Conservation (phyloP, 805 yeast genomes). For the Suhomyces pyralidae region DNA sequence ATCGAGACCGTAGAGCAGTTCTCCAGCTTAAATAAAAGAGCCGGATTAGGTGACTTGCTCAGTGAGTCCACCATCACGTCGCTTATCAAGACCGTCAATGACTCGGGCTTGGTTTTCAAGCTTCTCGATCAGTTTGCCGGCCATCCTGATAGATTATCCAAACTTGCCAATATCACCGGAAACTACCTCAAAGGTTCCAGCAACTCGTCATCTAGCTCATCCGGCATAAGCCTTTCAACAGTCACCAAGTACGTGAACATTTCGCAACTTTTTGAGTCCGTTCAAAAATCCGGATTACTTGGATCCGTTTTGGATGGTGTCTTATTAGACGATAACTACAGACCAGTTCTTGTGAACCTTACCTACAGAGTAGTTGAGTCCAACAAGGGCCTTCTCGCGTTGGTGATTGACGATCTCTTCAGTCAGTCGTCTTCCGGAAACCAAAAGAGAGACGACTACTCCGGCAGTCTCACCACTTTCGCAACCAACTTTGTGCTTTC, state of each 20-base stretch:
- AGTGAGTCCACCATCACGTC: slow-evolving; percentile 20
- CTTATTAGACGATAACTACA: slow-evolving; percentile 30
- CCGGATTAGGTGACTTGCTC: background rate
- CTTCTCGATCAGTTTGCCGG: slow-evolving; percentile 36
- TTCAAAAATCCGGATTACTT: slow-evolving; percentile 34
- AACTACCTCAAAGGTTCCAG: slow-evolving; percentile 10
- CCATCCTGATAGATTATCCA: slow-evolving; percentile 23
- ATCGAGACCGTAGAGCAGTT: background rate
- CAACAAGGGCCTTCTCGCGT: slow-evolving; percentile 25
- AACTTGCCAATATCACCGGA: slow-evolving; percentile 32
- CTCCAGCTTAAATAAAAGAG: background rate
- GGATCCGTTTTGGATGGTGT: slow-evolving; percentile 35
- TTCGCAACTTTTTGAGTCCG: slow-evolving; percentile 20
- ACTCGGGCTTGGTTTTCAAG: slow-evolving; percentile 31
- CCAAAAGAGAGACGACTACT: slow-evolving; percentile 12
- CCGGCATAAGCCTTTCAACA: slow-evolving; percentile 3
- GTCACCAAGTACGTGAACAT: slow-evolving; percentile 13
- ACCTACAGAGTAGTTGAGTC: slow-evolving; percentile 29
- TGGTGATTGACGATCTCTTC: slow-evolving; percentile 9
- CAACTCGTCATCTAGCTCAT: slow-evolving; percentile 1
- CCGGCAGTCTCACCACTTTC: slow-evolving; percentile 25
- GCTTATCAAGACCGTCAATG: slow-evolving; percentile 25
- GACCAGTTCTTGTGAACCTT: slow-evolving; percentile 32
- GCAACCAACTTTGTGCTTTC: slow-evolving; percentile 26
- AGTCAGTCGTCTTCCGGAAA: background rate